Percentiles rank a stretch among this genome's conserved stretches.
phyloP scores from a whole-genome alignment of 345 rosid species.

The Syzygium oleosum region DNA sequence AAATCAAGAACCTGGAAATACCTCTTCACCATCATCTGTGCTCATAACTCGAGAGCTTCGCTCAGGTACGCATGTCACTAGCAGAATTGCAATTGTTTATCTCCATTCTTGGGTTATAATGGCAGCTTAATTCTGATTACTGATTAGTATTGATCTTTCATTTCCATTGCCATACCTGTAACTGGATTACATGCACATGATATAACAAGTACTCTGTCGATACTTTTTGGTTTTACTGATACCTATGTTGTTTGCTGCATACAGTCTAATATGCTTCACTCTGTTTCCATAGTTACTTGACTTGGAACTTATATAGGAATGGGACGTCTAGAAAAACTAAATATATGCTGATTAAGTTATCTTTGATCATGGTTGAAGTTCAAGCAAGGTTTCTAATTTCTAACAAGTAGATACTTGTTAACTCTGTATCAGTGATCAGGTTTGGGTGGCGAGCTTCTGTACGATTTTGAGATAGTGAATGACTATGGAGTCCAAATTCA shows the following conservation, averaged over 20 bases:
- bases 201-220: background rate
- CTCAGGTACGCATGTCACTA: background rate
- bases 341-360: background rate
- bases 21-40: background rate
- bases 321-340: background rate
- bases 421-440: too few relatives aligned
- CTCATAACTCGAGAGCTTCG: background rate
- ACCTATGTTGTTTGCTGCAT: background rate
- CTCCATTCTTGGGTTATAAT: background rate
- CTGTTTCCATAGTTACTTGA: background rate
- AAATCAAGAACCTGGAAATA: background rate
- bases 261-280: background rate
- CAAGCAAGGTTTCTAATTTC: too few relatives aligned
- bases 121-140: background rate
- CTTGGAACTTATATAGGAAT: background rate
- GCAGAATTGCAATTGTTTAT: background rate
- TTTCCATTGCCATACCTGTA: background rate
- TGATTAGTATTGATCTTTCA: background rate
- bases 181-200: background rate
- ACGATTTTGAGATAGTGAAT: too few relatives aligned
- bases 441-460: too few relatives aligned
- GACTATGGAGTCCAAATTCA: too few relatives aligned
- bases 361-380: background rate
- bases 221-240: background rate
- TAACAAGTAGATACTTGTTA: too few relatives aligned